Base-by-base conservation (phyloP, 2,329 filamentous ascomycete species). In the Phoma sp. region DNA sequence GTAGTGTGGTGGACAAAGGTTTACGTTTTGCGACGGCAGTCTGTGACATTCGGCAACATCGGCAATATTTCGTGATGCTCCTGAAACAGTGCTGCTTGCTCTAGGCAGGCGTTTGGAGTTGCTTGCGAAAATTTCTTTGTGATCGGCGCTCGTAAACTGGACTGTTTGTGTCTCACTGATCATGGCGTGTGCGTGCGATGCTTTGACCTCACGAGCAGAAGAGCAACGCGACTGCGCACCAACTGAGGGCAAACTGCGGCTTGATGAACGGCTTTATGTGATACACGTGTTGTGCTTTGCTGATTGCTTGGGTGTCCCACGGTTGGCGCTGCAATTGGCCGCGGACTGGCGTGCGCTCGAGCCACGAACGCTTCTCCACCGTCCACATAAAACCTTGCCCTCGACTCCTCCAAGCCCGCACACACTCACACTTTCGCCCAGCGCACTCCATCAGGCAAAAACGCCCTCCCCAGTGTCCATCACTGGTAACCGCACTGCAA, bases 341-440 rank as follows among this genome's bases (percentile, higher is more conserved):
- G 41, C 21, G 24, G 46, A 24, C 39, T 32, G 45, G 35, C 43
- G 21, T 37, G 41, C 43, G 43, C 47, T 43, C 24, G 46, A 36
- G 40, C 53, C 47, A 51, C 51, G 25, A 47, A 44, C 48, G 27
- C 37, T 50, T 52, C 47, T 59, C 58, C 51, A 60, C 62, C 58
- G 19, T 47, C 29, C 29, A 31, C 46, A 47, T 48, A 55, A 58
- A 55, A 55, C 38, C 47, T 52, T 49, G 45, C 40, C 51, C 25
- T 43, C 43, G 38, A 51, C 46, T 40, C 46, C 32, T 51, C 55
- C 41, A 49, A 45, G 36, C 55, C 51, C 54, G 49, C 64, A 62
- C 63, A 60, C 64, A 57, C 63, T 57, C 47, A 47, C 52, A 50
- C 50, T 58, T 54, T 61, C 55, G 43, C 56, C 61, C 61, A 53